Conservation (phyloP, 1,284 basidiomycete genomes). For the Ganoderma sp. region DNA sequence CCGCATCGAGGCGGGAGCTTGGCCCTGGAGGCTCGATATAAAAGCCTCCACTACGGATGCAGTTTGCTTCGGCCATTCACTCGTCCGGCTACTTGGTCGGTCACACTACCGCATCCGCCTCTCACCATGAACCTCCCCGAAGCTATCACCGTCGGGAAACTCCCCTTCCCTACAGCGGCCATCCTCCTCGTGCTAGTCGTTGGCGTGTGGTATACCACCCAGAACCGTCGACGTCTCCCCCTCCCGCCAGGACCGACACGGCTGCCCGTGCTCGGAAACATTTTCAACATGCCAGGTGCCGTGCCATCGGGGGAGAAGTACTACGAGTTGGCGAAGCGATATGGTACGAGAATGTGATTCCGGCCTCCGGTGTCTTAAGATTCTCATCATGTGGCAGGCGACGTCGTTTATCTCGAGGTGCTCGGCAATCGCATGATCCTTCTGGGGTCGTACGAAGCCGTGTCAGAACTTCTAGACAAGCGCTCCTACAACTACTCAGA, state of each 20-base stretch:
- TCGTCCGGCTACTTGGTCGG: not conserved
- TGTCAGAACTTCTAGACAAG: constrained; percentile 12
- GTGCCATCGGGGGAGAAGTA: constrained; percentile 10
- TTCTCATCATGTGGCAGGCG: constrained; percentile 6
- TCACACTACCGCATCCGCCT: not conserved
- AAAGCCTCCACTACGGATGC: not conserved
- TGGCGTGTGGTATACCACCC: not conserved
- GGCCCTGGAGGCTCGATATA: not conserved
- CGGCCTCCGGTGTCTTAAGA: not conserved
- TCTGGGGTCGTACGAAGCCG: constrained; percentile 15
- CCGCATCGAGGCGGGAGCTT: not conserved
- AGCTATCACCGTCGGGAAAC: not conserved
- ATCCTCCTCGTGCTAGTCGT: not conserved
- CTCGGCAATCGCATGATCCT: constrained; percentile 21
- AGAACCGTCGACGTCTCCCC: not conserved
- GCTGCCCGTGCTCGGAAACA: constrained; percentile 14
- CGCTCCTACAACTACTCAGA: constrained; percentile 29
- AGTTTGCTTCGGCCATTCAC: not conserved
- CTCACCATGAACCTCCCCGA: not conserved
- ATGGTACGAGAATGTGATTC: not conserved
- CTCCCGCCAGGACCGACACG: constrained; percentile 14
- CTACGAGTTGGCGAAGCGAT: constrained; percentile 4
- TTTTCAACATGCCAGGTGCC: constrained; percentile 12
- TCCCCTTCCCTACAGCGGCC: not conserved
- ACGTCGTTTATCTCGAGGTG: constrained; percentile 16